phyloP scores from a whole-genome alignment of 2,329 filamentous ascomycete genomes.

The Fusarium verticillioides region DNA sequence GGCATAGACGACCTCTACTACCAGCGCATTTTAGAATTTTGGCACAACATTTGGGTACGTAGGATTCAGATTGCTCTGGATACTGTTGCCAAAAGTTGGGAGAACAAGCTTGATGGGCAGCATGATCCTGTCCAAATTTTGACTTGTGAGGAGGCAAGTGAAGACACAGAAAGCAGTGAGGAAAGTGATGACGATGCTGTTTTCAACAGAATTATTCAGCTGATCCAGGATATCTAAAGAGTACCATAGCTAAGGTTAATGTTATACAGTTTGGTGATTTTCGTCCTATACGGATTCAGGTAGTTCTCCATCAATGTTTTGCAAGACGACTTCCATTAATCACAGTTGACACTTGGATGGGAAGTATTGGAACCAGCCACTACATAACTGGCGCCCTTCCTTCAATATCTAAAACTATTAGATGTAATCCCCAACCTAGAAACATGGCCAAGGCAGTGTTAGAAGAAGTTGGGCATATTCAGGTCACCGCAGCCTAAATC shows the following conservation, averaged over 20 bases:
- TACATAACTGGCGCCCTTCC: neutral
- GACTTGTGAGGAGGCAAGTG: rapidly evolving
- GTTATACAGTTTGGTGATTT: neutral
- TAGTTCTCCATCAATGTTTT: neutral
- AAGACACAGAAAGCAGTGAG: rapidly evolving
- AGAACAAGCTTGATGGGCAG: rapidly evolving
- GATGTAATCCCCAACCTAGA: too few relatives aligned
- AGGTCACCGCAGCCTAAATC: neutral
- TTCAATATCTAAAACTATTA: neutral
- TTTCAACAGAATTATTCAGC: rapidly evolving
- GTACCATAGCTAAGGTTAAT: neutral
- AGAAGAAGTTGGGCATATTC: neutral
- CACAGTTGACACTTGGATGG: neutral
- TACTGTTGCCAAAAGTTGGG: neutral
- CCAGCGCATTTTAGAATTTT: neutral
- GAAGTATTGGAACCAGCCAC: neutral
- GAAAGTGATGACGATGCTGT: rapidly evolving
- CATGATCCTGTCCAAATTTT: neutral
- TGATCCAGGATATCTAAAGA: neutral
- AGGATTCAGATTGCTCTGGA: neutral
- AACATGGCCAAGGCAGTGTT: neutral
- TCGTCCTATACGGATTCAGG: neutral
- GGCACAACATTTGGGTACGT: rapidly evolving
- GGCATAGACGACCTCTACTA: neutral
- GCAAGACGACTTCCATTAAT: neutral